Conservation (phyloP, 2,329 filamentous ascomycete species). For the Colletotrichum magnum region DNA sequence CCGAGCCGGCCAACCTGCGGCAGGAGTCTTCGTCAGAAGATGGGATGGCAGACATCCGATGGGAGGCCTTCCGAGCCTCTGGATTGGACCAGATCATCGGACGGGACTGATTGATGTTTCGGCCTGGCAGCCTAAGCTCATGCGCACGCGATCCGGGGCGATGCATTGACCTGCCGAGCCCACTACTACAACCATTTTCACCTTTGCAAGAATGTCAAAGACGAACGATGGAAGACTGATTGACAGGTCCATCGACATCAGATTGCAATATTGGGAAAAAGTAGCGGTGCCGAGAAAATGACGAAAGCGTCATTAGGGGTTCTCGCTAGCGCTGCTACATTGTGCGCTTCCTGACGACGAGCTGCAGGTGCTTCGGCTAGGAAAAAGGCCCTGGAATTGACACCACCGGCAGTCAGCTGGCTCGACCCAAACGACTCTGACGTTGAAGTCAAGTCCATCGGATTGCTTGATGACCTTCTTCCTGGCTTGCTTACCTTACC, state of each 20-base stretch:
- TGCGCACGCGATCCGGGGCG: conserved; percentile 21
- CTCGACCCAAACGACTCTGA: conserved; percentile 6
- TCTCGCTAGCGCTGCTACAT: conserved; percentile 15
- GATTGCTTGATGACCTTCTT: neutral
- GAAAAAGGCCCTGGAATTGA: conserved; percentile 14
- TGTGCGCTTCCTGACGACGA: conserved; percentile 16
- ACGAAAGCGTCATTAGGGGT: conserved; percentile 21
- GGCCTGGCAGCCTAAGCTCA: conserved; percentile 17
- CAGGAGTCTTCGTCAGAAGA: conserved; percentile 1
- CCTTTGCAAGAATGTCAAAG: neutral
- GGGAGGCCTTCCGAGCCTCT: neutral
- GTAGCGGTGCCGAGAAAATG: conserved; percentile 14
- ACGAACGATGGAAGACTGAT: neutral
- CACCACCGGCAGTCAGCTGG: conserved; percentile 31
- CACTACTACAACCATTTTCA: too few relatives aligned
- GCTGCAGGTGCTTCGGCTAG: conserved; percentile 14
- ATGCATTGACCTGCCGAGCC: conserved; percentile 25
- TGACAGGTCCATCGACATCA: conserved; percentile 6
- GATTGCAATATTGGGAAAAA: conserved; percentile 4
- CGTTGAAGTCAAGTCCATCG: conserved; percentile 21
- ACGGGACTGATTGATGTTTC: conserved; percentile 28
- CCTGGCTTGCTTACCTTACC: too few relatives aligned
- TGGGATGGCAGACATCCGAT: conserved; percentile 26
- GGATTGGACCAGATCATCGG: conserved; percentile 26
- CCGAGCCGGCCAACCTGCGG: conserved; percentile 9